Base-by-base conservation (phyloP, 768 basidiomycete genomes). In the Suillus tomentosus region DNA sequence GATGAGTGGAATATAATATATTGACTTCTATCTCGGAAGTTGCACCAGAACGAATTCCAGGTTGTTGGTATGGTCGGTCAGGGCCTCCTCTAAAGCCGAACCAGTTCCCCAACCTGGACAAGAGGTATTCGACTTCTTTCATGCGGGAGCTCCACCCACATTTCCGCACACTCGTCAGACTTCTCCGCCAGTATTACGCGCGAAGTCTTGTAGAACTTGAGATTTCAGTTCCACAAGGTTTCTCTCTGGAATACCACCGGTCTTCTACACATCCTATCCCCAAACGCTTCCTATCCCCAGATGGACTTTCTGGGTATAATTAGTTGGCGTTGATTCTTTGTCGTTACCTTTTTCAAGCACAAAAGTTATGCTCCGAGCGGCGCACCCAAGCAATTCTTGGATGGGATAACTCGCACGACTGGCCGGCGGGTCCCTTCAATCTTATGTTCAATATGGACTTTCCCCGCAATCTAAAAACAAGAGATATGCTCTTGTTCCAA, bases 171-270 rank as follows among this genome's bases (percentile, higher is more conserved):
- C 66, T 88, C 88, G n/a, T 73, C 73, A 3, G 82, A 84, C 61
- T 63, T 75, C 43, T 81, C 83, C 0, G 75, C 84, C 1, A 71
- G 75, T 39, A 80, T 89, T 27, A 67, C 31, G 5, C 80, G 1
- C 79, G 75, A 13, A 83, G 81, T 14, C 71, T 87, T 34, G 70
- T 91, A 27, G 70, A 84, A 64, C 77, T 83, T 43, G 75, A 78
- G 47, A 71, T 77, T 48, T 65, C 77, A 14, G 71, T 86, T n/a
- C 72, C 78, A 36, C 84, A 87, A 48, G 76, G 80, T 5, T 82
- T 91, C 69, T 82, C 83, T 14, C 68, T 91, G 56, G 92, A 93
- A 74, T 95, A 94, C 73, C 87, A 91, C 6, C 82, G 89, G 51
- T 84, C 86, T 45, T 76, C 84, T 7, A 71, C 75, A 14, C 71